phyloP scores from a whole-genome alignment of 208 protist species.

The Trypanosomatidae sp. region DNA sequence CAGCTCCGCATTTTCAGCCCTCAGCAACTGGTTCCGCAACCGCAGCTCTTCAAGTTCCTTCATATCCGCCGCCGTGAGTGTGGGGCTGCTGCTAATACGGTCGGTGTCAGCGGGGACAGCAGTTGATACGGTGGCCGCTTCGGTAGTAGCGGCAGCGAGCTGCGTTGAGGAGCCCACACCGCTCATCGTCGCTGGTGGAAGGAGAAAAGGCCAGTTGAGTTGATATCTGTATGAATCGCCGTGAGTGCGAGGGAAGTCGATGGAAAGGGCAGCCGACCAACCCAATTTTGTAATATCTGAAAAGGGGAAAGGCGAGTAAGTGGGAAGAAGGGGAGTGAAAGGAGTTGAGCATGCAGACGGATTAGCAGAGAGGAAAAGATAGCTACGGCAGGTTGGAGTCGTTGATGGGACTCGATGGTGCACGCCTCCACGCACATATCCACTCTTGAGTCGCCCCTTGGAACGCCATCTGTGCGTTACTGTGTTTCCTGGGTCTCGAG shows the following conservation, averaged over 20 bases:
- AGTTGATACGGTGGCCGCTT: neutral
- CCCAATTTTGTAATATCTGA: neutral
- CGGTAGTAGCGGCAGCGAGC: neutral
- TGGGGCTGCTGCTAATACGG: conserved; percentile 8
- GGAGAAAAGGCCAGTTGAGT: neutral
- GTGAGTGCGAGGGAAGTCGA: neutral
- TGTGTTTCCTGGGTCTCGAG: neutral
- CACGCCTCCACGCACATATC: neutral
- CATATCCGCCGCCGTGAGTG: conserved; percentile 26
- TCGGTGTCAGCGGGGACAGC: neutral
- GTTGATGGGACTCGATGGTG: neutral
- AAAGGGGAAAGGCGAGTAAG: neutral
- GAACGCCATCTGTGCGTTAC: neutral
- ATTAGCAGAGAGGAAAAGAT: neutral
- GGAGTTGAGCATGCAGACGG: neutral
- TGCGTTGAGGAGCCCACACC: neutral
- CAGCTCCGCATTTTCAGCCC: conserved; percentile 50
- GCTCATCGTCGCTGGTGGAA: neutral
- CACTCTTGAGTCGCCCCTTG: neutral
- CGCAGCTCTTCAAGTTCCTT: conserved; percentile 35
- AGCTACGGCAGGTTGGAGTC: neutral
- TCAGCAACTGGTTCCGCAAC: conserved; percentile 36
- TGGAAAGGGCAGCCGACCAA: neutral
- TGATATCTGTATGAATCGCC: neutral
- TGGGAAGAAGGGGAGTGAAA: neutral